These are phyloP conservation scores for Diaporthe citrichinensis DNA, from an alignment of 2,329 filamentous ascomycete genomes.

Conservation along the genomic window DNA sequence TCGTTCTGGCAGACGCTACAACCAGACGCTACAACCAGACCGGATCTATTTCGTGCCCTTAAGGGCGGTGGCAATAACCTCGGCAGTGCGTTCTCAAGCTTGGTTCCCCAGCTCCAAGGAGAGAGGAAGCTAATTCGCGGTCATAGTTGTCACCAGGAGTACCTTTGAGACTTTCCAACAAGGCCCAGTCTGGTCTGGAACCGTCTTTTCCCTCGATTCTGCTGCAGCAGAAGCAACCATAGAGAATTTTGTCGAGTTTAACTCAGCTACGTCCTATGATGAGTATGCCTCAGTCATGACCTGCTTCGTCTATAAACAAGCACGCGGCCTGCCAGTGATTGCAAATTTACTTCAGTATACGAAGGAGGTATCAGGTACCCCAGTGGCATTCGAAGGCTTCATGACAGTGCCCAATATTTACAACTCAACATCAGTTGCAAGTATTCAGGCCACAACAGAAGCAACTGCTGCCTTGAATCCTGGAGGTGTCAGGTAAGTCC, in stretches of 20 bases:
- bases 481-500: not conserved
- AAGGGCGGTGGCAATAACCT: not conserved
- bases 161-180: slow-evolving; percentile 38
- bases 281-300: slow-evolving; percentile 17
- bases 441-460: not conserved
- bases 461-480: not conserved
- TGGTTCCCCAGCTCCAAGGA: too few relatives aligned
- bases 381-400: not conserved
- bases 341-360: slow-evolving; percentile 33
- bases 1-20: not conserved
- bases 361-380: slow-evolving; percentile 6
- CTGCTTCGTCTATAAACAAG: not conserved
- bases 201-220: not conserved
- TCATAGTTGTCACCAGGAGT: slow-evolving; percentile 42
- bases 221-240: not conserved
- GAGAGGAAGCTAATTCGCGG: too few relatives aligned
- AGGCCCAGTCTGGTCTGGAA: slow-evolving; percentile 16
- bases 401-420: not conserved
- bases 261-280: not conserved
- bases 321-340: not conserved
- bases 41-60: not conserved
- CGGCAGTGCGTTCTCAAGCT: not conserved
- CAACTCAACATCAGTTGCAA: not conserved
- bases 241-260: not conserved
- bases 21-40: not conserved